Base-by-base conservation (phyloP, 2,329 filamentous ascomycete species). In the Phialophora chinensis region DNA sequence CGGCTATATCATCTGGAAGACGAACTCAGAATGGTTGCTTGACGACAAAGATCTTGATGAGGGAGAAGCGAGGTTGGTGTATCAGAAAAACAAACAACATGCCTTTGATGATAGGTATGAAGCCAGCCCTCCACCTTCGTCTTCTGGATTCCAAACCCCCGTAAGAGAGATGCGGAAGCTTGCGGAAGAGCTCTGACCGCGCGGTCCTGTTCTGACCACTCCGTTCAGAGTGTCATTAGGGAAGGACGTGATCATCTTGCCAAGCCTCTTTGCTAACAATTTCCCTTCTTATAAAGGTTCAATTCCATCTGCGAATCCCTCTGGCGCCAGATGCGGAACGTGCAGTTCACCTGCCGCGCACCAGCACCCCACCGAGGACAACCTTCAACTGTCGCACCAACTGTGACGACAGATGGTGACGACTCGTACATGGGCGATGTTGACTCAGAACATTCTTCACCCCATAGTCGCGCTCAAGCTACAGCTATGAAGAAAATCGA, bases 281-380 rank as follows among this genome's bases (percentile, higher is more conserved):
- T 17, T 44, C 35, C 6, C 35, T 17, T 31, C 12, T n/a, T 12
- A 55, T 14, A 31, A n/a, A 72, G 70, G 38, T 69, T 71, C 52
- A 66, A 54, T 42, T 55, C 44, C 2, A 68, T 71, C 59, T 49
- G 68, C 25, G 35, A 62, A 29, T 12, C 52, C 12, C 63, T 72
- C 20, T 72, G 69, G 70, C 20, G 50, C 42, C 56, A 61, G 27
- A 72, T 71, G 70, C 65, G 69, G 7, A 71, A 66, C 56, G 27
- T 64, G 12, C 62, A 71, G n/a, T 71, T 68, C 61, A 58, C 55
- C 31, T 66, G 12, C 31, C 33, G 29, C 27, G 35, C 25, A 53
- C 8, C 27, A 54, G 25, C 62, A 17, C 2, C 25, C 1, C 29
- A n/a, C 8, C 57, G 10, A 17, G 27, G 11, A 35, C 53, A 42